These are phyloP conservation scores for Phytophthora idaei DNA, from an alignment of 352 stramenopile genomes.

Conservation along the genomic window DNA sequence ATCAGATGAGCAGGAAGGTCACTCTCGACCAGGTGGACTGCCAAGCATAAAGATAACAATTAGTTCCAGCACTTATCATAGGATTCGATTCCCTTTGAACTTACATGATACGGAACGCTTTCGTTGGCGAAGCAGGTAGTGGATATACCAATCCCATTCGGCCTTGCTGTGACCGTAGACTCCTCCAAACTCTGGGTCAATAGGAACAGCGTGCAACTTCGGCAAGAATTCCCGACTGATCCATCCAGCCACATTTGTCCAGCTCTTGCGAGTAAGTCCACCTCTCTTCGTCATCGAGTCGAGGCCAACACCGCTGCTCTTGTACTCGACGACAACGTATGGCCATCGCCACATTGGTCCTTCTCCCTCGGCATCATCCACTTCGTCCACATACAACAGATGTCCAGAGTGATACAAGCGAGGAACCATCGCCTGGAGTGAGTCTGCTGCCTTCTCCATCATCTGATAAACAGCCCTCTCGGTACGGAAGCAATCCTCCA, in stretches of 20 bases:
- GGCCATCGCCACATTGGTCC: slow-evolving; percentile 84
- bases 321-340: slow-evolving; percentile 80
- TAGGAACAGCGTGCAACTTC: slow-evolving; percentile 58
- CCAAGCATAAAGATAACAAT: slow-evolving; percentile 17
- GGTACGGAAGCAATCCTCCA: slow-evolving; percentile 81
- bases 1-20: slow-evolving; percentile 67
- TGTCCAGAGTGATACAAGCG: slow-evolving; percentile 58
- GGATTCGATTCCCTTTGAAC: slow-evolving; percentile 12
- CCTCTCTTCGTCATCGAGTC: slow-evolving; percentile 56
- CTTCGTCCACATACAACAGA: slow-evolving; percentile 61
- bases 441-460: slow-evolving; percentile 35
- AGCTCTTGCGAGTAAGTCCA: slow-evolving; percentile 53
- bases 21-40: slow-evolving; percentile 66
- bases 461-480: slow-evolving; percentile 66
- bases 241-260: slow-evolving; percentile 61
- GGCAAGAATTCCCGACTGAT: slow-evolving; percentile 67
- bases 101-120: slow-evolving; percentile 73
- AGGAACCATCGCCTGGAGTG: slow-evolving; percentile 48
- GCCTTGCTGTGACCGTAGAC: slow-evolving; percentile 70
- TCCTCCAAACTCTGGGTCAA: slow-evolving; percentile 49
- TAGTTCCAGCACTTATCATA: not conserved
- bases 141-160: slow-evolving; percentile 80
- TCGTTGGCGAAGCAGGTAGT: slow-evolving; percentile 78
- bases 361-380: slow-evolving; percentile 71
- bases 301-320: slow-evolving; percentile 55